phyloP scores from a whole-genome alignment of 352 stramenopile genomes.

The Discostella stelligera region DNA sequence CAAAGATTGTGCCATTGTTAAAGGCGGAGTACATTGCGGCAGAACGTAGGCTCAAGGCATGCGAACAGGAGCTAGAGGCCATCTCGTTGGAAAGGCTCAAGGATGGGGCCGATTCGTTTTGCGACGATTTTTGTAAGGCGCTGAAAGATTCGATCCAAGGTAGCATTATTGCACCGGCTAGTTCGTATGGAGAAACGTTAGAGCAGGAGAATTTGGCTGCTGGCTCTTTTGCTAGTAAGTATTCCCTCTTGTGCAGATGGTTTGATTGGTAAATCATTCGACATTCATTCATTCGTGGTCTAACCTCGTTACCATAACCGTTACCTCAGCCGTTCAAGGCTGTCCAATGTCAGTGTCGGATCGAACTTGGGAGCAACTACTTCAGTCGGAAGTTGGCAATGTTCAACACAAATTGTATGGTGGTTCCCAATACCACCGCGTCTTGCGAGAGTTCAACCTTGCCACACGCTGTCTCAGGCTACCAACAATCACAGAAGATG shows the following conservation, averaged over 20 bases:
- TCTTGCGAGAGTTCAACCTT: slow-evolving; percentile 83
- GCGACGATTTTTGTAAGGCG: slow-evolving; percentile 77
- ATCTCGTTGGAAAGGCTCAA: slow-evolving; percentile 81
- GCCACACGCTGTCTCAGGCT: slow-evolving; percentile 79
- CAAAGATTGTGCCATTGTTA: slow-evolving; percentile 84
- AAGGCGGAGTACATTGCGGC: slow-evolving; percentile 69
- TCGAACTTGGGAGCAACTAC: slow-evolving; percentile 61
- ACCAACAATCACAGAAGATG: slow-evolving; percentile 83
- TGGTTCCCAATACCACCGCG: slow-evolving; percentile 84
- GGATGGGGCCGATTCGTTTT: slow-evolving; percentile 76
- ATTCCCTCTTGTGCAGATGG: slow-evolving; percentile 2
- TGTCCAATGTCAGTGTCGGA: slow-evolving; percentile 70
- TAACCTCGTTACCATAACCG: background rate
- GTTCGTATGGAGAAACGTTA: slow-evolving; percentile 83
- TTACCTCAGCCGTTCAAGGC: slow-evolving; percentile 47
- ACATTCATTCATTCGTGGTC: background rate
- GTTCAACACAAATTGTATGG: slow-evolving; percentile 81
- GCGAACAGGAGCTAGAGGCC: slow-evolving; percentile 76
- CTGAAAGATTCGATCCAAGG: slow-evolving; percentile 73
- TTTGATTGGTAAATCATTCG: background rate
- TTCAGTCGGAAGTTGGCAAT: slow-evolving; percentile 81
- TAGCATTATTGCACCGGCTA: slow-evolving; percentile 72
- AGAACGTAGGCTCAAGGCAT: slow-evolving; percentile 61
- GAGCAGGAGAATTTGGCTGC: slow-evolving; percentile 76
- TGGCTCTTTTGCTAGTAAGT: slow-evolving; percentile 77